Percentiles rank a stretch among this genome's conserved stretches.
Conservation (phyloP, 345 rosid species). For the Conringia planisiliqua region DNA sequence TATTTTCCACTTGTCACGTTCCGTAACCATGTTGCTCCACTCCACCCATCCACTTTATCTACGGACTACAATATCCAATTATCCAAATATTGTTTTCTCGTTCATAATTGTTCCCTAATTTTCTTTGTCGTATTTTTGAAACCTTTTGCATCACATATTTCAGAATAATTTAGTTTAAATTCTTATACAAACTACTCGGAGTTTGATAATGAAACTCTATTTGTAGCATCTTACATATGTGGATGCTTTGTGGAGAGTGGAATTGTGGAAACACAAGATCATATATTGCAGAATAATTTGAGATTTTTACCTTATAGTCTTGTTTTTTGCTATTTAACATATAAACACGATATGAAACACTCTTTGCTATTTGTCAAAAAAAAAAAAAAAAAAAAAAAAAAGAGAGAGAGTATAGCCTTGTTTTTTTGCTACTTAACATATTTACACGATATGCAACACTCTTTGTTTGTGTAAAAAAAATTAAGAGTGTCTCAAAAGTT, state of each 20-base stretch:
- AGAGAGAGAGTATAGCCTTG: not conserved
- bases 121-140: not conserved
- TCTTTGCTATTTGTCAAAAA: not conserved
- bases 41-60: not conserved
- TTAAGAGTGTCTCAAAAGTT: not conserved
- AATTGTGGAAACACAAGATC: not conserved
- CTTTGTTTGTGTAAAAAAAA: not conserved
- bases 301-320: not conserved
- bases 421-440: not conserved
- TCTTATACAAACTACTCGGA: not conserved
- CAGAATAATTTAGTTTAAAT: not conserved
- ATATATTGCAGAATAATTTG: not conserved
- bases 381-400: no score
- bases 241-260: not conserved
- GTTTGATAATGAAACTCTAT: not conserved
- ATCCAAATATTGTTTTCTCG: slow-evolving; percentile 7
- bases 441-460: not conserved
- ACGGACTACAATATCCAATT: not conserved
- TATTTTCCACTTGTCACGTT: slow-evolving; percentile 28
- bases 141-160: not conserved
- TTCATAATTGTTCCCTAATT: not conserved
- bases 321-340: not conserved
- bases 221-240: not conserved
- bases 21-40: slow-evolving; percentile 12
- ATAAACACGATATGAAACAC: not conserved